These are phyloP conservation scores for Pyronema domesticum DNA, from an alignment of 495 filamentous ascomycete genomes.

Conservation along the genomic window DNA sequence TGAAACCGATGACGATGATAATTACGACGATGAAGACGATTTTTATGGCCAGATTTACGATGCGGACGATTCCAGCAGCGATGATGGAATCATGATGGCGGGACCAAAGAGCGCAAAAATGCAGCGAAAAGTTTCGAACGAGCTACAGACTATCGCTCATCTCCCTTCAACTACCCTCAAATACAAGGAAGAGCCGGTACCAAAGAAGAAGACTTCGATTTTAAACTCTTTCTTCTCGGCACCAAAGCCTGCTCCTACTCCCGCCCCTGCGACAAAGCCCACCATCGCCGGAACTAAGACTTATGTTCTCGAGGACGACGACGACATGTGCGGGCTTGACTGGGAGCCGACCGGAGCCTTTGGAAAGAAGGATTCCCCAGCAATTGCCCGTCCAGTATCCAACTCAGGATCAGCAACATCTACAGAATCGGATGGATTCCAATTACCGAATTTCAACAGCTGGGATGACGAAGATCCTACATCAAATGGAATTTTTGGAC, in stretches of 20 bases:
- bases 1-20: conserved; percentile 58
- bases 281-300: neutral
- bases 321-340: conserved; percentile 38
- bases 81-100: conserved; percentile 69
- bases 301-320: conserved; percentile 41
- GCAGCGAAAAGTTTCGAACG: conserved; percentile 27
- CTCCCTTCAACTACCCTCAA: conserved; percentile 85
- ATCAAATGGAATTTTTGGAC: conserved; percentile 48
- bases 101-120: conserved; percentile 24
- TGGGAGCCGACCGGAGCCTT: conserved; percentile 26
- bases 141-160: conserved; percentile 85
- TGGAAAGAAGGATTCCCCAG: conserved; percentile 19
- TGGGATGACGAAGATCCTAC: conserved; percentile 46
- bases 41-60: conserved; percentile 33
- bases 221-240: conserved; percentile 20
- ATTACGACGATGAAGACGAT: conserved; percentile 36
- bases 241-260: conserved; percentile 22
- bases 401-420: neutral
- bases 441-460: conserved; percentile 27
- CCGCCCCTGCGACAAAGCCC: conserved; percentile 39
- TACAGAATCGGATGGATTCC: conserved; percentile 14
- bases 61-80: conserved; percentile 50
- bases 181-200: conserved; percentile 60
- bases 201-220: conserved; percentile 44
- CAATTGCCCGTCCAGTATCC: conserved; percentile 11